Percentiles rank a stretch among this genome's conserved stretches.
Conservation (phyloP, 2,329 filamentous ascomycete species). For the Pseudophaeomoniella oleicola region DNA sequence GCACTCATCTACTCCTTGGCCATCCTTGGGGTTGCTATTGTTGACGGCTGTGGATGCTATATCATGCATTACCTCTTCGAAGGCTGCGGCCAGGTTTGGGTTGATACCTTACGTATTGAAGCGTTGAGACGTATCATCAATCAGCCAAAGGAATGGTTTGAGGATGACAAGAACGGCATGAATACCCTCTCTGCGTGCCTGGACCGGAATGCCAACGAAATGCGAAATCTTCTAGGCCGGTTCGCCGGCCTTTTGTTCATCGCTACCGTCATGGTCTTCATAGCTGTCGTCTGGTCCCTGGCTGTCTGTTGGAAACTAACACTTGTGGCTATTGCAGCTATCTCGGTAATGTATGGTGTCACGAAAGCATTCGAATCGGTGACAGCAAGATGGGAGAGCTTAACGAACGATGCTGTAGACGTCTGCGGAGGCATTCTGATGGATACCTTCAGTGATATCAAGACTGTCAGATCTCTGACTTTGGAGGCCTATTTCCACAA, state of each 20-base stretch:
- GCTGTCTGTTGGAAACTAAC: slow-evolving; percentile 66
- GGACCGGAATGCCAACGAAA: slow-evolving; percentile 73
- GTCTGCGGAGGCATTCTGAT: slow-evolving; percentile 48
- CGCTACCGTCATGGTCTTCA: slow-evolving; percentile 49
- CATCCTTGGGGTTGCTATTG: slow-evolving; percentile 52
- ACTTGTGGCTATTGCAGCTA: slow-evolving; percentile 55
- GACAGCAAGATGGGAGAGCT: slow-evolving; percentile 57
- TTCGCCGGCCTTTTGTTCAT: slow-evolving; percentile 60
- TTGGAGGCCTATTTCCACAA: slow-evolving; percentile 56
- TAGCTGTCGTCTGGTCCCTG: slow-evolving; percentile 63
- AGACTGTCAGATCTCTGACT: slow-evolving; percentile 60
- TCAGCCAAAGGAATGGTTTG: slow-evolving; percentile 70
- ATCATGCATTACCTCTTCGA: slow-evolving; percentile 59
- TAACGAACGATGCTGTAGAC: slow-evolving; percentile 49
- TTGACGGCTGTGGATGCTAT: slow-evolving; percentile 53
- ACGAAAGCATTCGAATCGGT: slow-evolving; percentile 51
- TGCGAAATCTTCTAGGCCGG: slow-evolving; percentile 65
- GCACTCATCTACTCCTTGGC: slow-evolving; percentile 54
- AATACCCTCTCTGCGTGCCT: slow-evolving; percentile 54
- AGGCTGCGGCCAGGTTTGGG: slow-evolving; percentile 58
- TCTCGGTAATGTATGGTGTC: slow-evolving; percentile 52
- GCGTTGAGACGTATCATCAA: slow-evolving; percentile 56
- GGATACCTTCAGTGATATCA: slow-evolving; percentile 67
- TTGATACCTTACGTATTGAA: slow-evolving; percentile 53
- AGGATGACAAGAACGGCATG: slow-evolving; percentile 49